Percentiles rank a stretch among this genome's conserved stretches.
Evolutionary conservation across 1,284 basidiomycete species (phyloP).

Genomic region (Cutaneotrichosporon dermatis): DNA sequence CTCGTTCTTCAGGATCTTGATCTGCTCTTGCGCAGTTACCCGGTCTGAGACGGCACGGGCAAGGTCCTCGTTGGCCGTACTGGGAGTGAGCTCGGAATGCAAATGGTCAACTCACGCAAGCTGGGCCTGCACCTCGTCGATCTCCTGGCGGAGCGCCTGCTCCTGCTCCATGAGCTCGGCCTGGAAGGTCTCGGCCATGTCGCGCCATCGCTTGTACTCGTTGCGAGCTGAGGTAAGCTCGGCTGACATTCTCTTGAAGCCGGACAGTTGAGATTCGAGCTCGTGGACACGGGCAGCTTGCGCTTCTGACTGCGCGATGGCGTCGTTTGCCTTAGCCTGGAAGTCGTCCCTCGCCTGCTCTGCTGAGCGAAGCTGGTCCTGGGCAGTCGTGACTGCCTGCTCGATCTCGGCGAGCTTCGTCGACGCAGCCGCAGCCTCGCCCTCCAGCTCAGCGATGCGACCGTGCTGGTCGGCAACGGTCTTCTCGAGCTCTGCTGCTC

Average conservation of each 20-base stretch:
- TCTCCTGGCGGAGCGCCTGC: background rate
- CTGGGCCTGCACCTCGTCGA: background rate
- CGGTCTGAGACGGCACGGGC: background rate
- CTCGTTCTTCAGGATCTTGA: background rate
- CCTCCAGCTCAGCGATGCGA: slow-evolving; percentile 1
- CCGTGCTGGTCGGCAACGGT: background rate
- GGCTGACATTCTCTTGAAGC: background rate
- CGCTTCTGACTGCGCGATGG: background rate
- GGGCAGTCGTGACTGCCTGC: background rate
- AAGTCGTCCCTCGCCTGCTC: background rate
- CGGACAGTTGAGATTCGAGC: background rate
- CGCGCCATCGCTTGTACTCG: background rate
- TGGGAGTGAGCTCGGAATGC: background rate
- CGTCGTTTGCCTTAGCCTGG: background rate
- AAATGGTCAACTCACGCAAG: background rate
- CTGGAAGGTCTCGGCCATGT: background rate
- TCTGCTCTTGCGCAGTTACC: background rate
- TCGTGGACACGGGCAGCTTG: background rate
- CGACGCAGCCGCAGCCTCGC: background rate
- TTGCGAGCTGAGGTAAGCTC: background rate
- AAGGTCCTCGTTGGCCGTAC: background rate
- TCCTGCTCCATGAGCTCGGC: slow-evolving; percentile 1
- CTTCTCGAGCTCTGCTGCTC: slow-evolving; percentile 7
- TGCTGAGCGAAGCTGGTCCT: background rate
- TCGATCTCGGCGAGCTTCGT: slow-evolving; percentile 1